Conservation (phyloP, 2,329 filamentous ascomycete species). For the Aspergillus eucalypticola region DNA sequence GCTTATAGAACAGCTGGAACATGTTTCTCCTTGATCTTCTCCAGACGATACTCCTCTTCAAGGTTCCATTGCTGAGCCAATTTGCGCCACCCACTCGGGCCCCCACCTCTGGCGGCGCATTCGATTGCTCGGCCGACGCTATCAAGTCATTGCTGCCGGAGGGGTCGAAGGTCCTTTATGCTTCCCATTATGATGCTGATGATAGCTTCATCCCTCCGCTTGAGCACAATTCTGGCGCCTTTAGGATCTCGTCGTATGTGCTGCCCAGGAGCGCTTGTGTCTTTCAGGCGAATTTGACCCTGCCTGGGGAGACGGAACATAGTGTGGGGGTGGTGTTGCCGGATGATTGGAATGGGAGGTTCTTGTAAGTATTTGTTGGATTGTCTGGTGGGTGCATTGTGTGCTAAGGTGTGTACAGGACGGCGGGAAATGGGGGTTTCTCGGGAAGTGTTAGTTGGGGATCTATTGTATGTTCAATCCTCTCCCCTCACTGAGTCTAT, state of each 20-base stretch:
- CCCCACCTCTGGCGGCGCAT: neutral
- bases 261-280: neutral
- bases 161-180: neutral
- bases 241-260: neutral
- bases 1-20: too few species aligned
- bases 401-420: neutral
- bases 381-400: neutral
- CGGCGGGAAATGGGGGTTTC: neutral
- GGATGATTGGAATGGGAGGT: slow-evolving; percentile 2
- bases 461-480: neutral
- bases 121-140: neutral
- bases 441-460: slow-evolving; percentile 1
- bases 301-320: neutral
- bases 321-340: neutral
- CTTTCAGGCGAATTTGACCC: neutral
- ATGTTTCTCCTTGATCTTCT: neutral
- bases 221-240: neutral
- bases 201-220: neutral
- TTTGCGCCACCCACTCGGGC: neutral
- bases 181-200: neutral
- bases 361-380: neutral
- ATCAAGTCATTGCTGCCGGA: neutral
- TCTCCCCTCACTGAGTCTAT: too few species aligned
- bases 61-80: neutral
- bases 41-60: neutral